phyloP scores from a whole-genome alignment of 306 rosid genomes.

The Ochetophila trinervis region DNA sequence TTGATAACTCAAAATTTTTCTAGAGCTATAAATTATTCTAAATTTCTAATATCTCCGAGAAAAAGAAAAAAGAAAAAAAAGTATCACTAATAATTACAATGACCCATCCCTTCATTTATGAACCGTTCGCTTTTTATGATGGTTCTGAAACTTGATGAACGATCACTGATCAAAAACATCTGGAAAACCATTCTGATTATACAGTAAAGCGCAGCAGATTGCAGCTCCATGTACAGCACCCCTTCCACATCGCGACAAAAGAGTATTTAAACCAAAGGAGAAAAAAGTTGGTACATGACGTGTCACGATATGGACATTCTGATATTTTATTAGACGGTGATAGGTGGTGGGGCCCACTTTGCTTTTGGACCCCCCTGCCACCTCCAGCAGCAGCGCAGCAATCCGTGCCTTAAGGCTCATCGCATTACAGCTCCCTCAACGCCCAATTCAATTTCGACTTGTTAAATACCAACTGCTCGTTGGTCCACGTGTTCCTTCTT shows the following conservation, averaged over 20 bases:
- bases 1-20: too few relatives aligned
- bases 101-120: too few relatives aligned
- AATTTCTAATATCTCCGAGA: too few relatives aligned
- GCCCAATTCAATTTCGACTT: background rate
- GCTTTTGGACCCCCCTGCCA: background rate
- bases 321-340: background rate
- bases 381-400: background rate
- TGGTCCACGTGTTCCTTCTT: constrained; percentile 38
- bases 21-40: too few relatives aligned
- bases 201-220: too few relatives aligned
- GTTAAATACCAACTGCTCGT: background rate
- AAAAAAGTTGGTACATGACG: background rate
- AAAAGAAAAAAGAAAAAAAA: too few relatives aligned
- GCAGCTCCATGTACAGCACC: too few relatives aligned
- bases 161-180: too few relatives aligned
- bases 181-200: too few relatives aligned
- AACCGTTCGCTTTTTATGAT: too few relatives aligned
- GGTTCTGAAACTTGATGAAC: too few relatives aligned
- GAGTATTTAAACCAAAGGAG: background rate
- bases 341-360: constrained; percentile 16
- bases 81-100: too few relatives aligned
- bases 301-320: constrained; percentile 14
- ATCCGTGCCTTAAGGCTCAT: constrained; percentile 13
- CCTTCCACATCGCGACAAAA: constrained; percentile 9
- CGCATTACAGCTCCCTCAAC: background rate